Percentiles rank a stretch among this genome's conserved stretches.
These are phyloP conservation scores for Dicorynia guianensis DNA, from an alignment of 306 rosid species.

Conservation along the genomic window DNA sequence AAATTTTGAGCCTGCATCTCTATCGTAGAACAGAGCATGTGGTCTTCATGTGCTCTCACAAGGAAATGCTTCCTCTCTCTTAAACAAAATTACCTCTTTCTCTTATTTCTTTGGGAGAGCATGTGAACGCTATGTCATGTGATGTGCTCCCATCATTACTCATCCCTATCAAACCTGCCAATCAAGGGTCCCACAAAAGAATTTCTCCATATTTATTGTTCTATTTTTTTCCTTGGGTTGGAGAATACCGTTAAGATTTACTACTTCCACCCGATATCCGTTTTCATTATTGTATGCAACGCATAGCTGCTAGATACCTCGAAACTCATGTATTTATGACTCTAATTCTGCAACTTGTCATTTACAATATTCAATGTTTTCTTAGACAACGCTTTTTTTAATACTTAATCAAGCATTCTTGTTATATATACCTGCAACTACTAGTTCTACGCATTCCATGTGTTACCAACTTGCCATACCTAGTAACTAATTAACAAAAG, in stretches of 20 bases:
- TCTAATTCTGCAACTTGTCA: background rate
- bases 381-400: background rate
- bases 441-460: slow-evolving; percentile 3
- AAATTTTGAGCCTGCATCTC: background rate
- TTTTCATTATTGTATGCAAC: background rate
- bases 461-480: background rate
- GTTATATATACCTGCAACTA: slow-evolving; percentile 11
- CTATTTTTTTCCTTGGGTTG: background rate
- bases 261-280: slow-evolving; percentile 5
- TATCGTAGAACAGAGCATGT: no score
- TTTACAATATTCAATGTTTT: background rate
- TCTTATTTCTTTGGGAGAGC: no score
- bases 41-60: no score
- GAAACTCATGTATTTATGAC: slow-evolving; percentile 13
- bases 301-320: background rate
- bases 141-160: slow-evolving; percentile 37
- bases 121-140: no score
- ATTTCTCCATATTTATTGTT: background rate
- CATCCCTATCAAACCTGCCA: slow-evolving; percentile 19
- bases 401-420: background rate
- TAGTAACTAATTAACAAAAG: slow-evolving; percentile 17
- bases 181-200: slow-evolving; percentile 12
- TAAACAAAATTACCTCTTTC: no score
- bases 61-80: no score
- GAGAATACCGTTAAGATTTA: slow-evolving; percentile 17